phyloP scores from a whole-genome alignment of 495 filamentous ascomycete genomes.

The Podospora pseudopauciseta region DNA sequence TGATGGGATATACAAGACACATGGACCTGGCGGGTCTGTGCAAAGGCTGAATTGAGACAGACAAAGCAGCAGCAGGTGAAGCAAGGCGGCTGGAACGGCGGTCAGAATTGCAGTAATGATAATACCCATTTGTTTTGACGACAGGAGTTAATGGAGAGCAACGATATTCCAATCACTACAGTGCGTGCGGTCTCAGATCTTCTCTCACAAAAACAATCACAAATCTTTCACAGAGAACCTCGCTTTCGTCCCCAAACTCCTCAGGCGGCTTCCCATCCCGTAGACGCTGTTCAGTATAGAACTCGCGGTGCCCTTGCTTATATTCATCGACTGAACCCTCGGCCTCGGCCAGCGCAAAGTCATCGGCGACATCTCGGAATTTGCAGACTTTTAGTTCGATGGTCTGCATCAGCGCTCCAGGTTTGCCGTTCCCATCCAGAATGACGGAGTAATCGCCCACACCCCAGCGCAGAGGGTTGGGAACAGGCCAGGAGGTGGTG shows the following conservation, averaged over 20 bases:
- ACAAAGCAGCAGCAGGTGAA: background rate
- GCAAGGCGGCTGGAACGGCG: background rate
- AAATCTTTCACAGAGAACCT: slow-evolving; percentile 36
- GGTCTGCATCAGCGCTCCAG: slow-evolving; percentile 32
- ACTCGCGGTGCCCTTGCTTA: slow-evolving; percentile 26
- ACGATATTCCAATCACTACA: background rate
- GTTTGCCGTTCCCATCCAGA: slow-evolving; percentile 28
- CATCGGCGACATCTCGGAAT: slow-evolving; percentile 32
- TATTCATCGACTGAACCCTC: slow-evolving; percentile 33
- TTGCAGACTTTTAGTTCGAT: slow-evolving; percentile 24
- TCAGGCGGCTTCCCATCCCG: slow-evolving; percentile 14
- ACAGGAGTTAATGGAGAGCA: background rate
- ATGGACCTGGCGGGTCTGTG: slow-evolving; percentile 17
- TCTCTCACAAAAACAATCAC: slow-evolving; percentile 30
- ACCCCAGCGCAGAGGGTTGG: slow-evolving; percentile 30
- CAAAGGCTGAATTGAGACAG: background rate
- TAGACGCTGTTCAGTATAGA: slow-evolving; percentile 22
- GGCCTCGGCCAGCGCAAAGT: slow-evolving; percentile 35
- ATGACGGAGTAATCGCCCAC: slow-evolving; percentile 34
- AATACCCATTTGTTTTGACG: background rate
- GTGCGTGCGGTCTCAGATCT: background rate
- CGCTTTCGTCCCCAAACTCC: slow-evolving; percentile 30
- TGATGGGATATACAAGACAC: slow-evolving; percentile 19
- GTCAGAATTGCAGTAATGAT: background rate
- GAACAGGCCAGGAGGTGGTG: slow-evolving; percentile 35